These are phyloP conservation scores for Vitis hybrid DNA, from an alignment of 177 flowering plant species.

Conservation along the genomic window DNA sequence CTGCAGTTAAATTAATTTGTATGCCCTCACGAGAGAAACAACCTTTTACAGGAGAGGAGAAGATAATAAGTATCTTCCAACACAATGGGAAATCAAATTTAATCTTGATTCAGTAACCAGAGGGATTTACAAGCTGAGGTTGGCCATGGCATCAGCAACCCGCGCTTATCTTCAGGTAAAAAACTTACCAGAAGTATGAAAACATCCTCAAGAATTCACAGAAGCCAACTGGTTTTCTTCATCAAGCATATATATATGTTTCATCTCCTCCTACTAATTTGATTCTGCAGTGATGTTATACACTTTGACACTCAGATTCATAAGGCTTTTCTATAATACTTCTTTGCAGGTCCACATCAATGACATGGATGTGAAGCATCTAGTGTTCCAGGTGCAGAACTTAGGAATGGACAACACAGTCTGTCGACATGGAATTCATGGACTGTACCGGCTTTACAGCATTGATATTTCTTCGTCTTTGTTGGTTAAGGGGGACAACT, in stretches of 20 bases:
- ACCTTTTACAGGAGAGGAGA: conserved; percentile 30
- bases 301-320: no score
- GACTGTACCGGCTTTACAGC: conserved; percentile 40
- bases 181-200: background rate
- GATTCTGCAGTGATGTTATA: no score
- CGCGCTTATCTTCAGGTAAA: conserved; percentile 39
- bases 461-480: conserved; percentile 30
- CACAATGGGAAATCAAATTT: conserved; percentile 50
- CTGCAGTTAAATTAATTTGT: background rate
- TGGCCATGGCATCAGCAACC: conserved; percentile 48
- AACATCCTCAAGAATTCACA: background rate
- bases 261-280: no score
- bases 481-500: conserved; percentile 39
- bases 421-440: conserved; percentile 52
- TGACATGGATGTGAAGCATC: conserved; percentile 18
- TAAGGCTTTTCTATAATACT: no score
- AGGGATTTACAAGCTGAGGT: conserved; percentile 43
- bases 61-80: conserved; percentile 30
- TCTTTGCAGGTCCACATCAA: conserved; percentile 37
- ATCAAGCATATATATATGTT: no score
- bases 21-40: no score
- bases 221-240: no score
- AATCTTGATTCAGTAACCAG: conserved; percentile 27
- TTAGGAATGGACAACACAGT: conserved; percentile 46
- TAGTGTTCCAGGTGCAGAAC: conserved; percentile 34